Evolutionary conservation across 495 filamentous ascomycete species (phyloP).

Genomic region (Acidiella bohemica): DNA sequence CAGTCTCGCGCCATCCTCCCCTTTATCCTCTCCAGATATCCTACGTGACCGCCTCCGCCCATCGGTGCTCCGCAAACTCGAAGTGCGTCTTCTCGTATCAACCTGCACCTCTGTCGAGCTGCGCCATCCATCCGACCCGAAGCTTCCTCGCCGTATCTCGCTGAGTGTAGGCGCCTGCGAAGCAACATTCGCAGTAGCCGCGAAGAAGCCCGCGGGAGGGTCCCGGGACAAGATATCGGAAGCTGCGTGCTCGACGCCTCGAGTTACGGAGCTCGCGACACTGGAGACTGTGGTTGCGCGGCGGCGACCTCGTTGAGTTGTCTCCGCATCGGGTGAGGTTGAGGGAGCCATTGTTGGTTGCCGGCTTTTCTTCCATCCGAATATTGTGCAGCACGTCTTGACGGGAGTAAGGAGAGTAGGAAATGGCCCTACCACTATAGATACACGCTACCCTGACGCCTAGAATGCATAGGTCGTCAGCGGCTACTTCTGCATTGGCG

Average conservation of each 20-base stretch:
- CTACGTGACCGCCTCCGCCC: slow-evolving; percentile 1
- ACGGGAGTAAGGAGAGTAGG: no score
- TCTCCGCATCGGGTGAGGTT: not conserved
- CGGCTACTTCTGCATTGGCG: no score
- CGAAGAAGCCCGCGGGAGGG: slow-evolving; percentile 40
- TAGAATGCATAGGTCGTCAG: no score
- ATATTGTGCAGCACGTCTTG: no score
- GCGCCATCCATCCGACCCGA: slow-evolving; percentile 31
- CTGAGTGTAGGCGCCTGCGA: slow-evolving; percentile 31
- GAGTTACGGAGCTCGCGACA: slow-evolving; percentile 1
- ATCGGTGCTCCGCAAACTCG: slow-evolving; percentile 3
- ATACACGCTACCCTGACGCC: no score
- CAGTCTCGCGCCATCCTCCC: slow-evolving; percentile 6
- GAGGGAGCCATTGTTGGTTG: not conserved
- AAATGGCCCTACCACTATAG: no score
- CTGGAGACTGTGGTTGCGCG: not conserved
- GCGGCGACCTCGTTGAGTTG: not conserved
- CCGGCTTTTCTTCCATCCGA: no score
- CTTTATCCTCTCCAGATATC: slow-evolving; percentile 17
- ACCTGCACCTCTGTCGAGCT: slow-evolving; percentile 23
- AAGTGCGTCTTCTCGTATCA: slow-evolving; percentile 13
- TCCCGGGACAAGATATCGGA: slow-evolving; percentile 11
- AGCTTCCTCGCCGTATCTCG: slow-evolving; percentile 33
- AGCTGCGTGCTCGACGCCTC: not conserved
- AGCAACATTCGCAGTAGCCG: slow-evolving; percentile 34